phyloP scores from a whole-genome alignment of 352 stramenopile genomes.

The Labyrinthula sp. region DNA sequence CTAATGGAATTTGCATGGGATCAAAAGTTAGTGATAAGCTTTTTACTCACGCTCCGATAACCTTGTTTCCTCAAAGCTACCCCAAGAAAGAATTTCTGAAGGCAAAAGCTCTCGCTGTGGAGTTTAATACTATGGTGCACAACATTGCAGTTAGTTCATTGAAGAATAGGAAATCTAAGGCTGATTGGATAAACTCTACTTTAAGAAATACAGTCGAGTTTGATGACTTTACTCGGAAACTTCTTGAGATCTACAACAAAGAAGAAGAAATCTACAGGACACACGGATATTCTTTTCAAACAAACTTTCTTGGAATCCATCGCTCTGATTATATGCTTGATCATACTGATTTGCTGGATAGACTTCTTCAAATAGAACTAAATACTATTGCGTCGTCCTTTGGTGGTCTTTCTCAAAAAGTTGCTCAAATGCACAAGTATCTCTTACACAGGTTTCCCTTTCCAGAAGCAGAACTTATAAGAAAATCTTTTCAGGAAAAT shows the following conservation, averaged over 20 bases:
- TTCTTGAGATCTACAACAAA: conserved; percentile 51
- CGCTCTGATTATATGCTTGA: conserved; percentile 85
- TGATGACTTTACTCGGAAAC: conserved; percentile 54
- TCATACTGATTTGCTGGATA: conserved; percentile 43
- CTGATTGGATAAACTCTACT: conserved; percentile 17
- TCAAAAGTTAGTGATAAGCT: conserved; percentile 1
- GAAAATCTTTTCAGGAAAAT: conserved; percentile 39
- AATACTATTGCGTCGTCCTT: conserved; percentile 96
- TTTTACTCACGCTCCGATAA: conserved; percentile 10
- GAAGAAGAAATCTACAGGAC: too few species aligned
- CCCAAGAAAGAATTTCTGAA: conserved; percentile 9
- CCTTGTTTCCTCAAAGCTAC: conserved; percentile 17
- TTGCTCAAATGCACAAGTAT: conserved; percentile 67
- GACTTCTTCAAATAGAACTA: conserved; percentile 69
- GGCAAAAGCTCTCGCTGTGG: conserved; percentile 1
- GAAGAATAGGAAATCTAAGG: too few species aligned
- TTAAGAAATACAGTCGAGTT: conserved; percentile 8
- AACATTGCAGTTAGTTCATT: conserved; percentile 5
- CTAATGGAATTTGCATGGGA: conserved; percentile 22
- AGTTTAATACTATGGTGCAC: conserved; percentile 23
- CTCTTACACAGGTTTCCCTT: conserved; percentile 34
- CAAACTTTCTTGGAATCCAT: conserved; percentile 56
- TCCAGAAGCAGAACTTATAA: conserved; percentile 28
- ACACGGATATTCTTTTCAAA: conserved; percentile 52
- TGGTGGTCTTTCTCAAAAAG: conserved; percentile 67